phyloP scores from a whole-genome alignment of 2,329 filamentous ascomycete species.

The Phaeosphaeriaceae sp. region DNA sequence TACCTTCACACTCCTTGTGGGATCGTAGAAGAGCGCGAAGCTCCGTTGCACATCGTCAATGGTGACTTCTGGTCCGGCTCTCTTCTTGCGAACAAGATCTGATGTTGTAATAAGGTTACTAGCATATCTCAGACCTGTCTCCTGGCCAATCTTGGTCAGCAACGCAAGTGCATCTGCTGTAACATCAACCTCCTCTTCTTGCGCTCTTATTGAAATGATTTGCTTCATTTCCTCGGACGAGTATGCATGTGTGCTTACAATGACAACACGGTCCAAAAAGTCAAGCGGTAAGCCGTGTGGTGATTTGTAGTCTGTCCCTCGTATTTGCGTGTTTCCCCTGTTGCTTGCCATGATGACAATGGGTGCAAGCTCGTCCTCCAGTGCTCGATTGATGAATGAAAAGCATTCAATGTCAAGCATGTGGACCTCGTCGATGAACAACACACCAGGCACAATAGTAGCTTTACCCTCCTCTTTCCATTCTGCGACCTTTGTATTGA shows the following conservation, averaged over 20 bases:
- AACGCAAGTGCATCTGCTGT: conserved; percentile 88
- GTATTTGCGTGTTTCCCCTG: conserved; percentile 86
- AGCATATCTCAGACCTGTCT: conserved; percentile 92
- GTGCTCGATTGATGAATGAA: conserved; percentile 95
- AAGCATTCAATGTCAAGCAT: conserved; percentile 99
- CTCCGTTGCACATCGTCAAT: conserved; percentile 91
- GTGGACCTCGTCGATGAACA: conserved; percentile 99
- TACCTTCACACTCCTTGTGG: conserved; percentile 77
- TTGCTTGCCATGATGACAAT: conserved; percentile 99
- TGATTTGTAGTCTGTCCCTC: conserved; percentile 90
- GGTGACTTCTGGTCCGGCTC: conserved; percentile 80
- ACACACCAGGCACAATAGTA: conserved; percentile 93
- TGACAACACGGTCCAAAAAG: conserved; percentile 94
- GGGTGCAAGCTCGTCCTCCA: conserved; percentile 92
- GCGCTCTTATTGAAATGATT: conserved; percentile 88
- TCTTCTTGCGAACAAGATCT: conserved; percentile 84
- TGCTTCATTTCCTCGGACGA: conserved; percentile 83
- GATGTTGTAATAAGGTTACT: conserved; percentile 97
- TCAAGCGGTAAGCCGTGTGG: conserved; percentile 94
- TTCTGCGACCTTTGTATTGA: conserved; percentile 97
- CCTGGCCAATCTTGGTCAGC: conserved; percentile 92
- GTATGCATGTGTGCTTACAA: conserved; percentile 92
- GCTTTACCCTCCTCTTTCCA: conserved; percentile 99
- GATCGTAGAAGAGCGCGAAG: conserved; percentile 93
- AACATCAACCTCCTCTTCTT: conserved; percentile 94